Base-by-base conservation (phyloP, 202 grass and related monocot genomes). In the Eragrostis tef region DNA sequence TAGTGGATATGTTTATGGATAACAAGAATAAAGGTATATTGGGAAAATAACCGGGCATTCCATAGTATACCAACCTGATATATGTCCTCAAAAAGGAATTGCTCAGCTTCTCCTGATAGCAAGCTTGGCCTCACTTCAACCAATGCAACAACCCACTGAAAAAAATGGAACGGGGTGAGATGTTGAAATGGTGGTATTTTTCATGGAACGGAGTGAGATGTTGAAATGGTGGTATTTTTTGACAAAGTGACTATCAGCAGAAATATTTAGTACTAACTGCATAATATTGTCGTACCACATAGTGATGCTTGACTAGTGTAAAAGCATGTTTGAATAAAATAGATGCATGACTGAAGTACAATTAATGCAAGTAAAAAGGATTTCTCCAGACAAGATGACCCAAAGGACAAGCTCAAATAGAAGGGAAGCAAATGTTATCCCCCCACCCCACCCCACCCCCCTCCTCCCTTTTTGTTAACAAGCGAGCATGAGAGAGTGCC, bases 71-170 rank as follows among this genome's bases (percentile, higher is more conserved):
- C 13, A 62, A 98, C 95, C 92, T 94, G 90, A 76, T 48, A 88
- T 78, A 98, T 88, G 72, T 98, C 95, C 21, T 98, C 92, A 82
- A 98, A 88, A 76, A 91, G 85, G 61, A 98, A 94, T 74, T 88
- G 91, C 48, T 98, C 92, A 29, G 87, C 83, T 87, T 98, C 92
- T 69, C 92, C 92, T 49, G 92, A 93, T n/a, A 98, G 88, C 36
- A 98, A 89, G 90, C 83, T 98, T 86, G 88, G 86, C 72, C 90
- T 94, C 56, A 87, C 92, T 87, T 98, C 95, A 74, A 94, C 88
- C 85, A 93, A 88, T 54, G 85, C 68, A 60, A 94, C 83, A 65
- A 87, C 66, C 95, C 95, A 98, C 95, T 94, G 85, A 34, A 79
- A 43, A 75, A 84, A 70, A 64, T 77, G 36, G 27, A 70, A 65